These are phyloP conservation scores for Coffea humblotiana DNA, from an alignment of 305 asterid genomes.

Conservation along the genomic window DNA sequence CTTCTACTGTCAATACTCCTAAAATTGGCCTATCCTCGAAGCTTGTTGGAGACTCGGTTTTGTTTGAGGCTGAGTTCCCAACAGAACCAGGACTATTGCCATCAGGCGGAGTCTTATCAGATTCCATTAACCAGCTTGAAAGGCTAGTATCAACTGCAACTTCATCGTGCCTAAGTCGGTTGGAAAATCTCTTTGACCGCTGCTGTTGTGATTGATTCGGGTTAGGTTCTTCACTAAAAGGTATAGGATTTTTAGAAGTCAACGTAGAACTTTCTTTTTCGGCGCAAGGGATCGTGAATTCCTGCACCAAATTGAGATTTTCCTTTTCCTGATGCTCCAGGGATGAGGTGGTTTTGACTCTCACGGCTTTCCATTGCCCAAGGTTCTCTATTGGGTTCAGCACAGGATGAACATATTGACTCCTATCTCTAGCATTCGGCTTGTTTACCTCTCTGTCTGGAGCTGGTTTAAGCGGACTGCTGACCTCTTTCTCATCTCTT, in stretches of 20 bases:
- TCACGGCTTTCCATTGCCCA: conserved; percentile 22
- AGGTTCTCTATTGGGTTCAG: conserved; percentile 28
- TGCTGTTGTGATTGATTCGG: conserved; percentile 15
- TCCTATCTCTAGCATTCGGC: conserved; percentile 16
- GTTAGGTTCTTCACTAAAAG: conserved; percentile 22
- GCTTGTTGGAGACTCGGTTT: conserved; percentile 26
- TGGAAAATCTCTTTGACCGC: neutral
- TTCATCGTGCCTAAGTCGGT: conserved; percentile 12
- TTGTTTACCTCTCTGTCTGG: neutral
- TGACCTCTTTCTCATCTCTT: conserved; percentile 50
- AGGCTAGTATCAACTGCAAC: conserved; percentile 56
- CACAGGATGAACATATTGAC: conserved; percentile 18
- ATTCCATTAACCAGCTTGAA: conserved; percentile 58
- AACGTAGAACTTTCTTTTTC: conserved; percentile 28
- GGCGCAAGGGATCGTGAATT: neutral
- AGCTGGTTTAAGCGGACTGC: conserved; percentile 34
- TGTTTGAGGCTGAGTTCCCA: conserved; percentile 40
- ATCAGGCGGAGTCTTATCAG: conserved; percentile 26
- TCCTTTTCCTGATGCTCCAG: conserved; percentile 29
- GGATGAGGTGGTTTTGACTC: conserved; percentile 15
- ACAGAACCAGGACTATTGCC: conserved; percentile 25
- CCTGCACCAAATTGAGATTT: conserved; percentile 24
- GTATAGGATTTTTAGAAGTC: conserved; percentile 11
- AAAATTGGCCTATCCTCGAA: conserved; percentile 36
- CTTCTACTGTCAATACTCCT: conserved; percentile 31